Conservation (phyloP, 805 yeast genomes). For the Candida corydali region DNA sequence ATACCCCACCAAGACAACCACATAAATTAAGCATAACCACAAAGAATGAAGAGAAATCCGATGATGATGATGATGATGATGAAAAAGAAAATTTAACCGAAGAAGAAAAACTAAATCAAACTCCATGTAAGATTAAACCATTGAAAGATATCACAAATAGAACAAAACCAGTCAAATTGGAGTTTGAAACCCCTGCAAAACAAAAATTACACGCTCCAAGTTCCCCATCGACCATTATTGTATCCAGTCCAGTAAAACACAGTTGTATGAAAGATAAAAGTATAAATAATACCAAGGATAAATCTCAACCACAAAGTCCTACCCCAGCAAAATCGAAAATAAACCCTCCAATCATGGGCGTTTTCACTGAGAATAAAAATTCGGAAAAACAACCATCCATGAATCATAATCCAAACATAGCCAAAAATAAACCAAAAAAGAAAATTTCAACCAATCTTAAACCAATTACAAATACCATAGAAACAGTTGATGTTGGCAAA, state of each 20-base stretch:
- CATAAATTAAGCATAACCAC: constrained; percentile 22
- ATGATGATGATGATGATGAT: constrained; percentile 11
- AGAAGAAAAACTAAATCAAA: constrained; percentile 16
- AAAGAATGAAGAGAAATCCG: constrained; percentile 12
- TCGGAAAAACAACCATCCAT: background rate
- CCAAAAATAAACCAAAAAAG: background rate
- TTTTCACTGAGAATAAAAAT: constrained; percentile 26
- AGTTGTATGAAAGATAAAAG: background rate
- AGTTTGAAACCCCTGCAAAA: constrained; percentile 32
- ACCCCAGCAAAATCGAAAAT: constrained; percentile 33
- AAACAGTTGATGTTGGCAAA: constrained; percentile 2
- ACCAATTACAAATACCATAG: background rate
- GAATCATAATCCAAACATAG: background rate
- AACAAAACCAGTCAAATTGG: constrained; percentile 7
- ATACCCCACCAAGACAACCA: constrained; percentile 36
- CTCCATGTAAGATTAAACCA: constrained; percentile 28
- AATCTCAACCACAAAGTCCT: constrained; percentile 28
- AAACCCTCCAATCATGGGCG: constrained; percentile 34
- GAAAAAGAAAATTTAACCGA: constrained; percentile 15
- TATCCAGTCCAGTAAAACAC: constrained; percentile 25
- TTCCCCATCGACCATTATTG: constrained; percentile 41
- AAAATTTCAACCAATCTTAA: background rate
- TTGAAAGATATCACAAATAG: constrained; percentile 23
- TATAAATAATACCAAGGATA: background rate
- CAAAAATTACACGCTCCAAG: constrained; percentile 25